Percentiles rank a stretch among this genome's conserved stretches.
Conservation (phyloP, 495 filamentous ascomycete genomes). For the Pyrenopolyporus hunteri region DNA sequence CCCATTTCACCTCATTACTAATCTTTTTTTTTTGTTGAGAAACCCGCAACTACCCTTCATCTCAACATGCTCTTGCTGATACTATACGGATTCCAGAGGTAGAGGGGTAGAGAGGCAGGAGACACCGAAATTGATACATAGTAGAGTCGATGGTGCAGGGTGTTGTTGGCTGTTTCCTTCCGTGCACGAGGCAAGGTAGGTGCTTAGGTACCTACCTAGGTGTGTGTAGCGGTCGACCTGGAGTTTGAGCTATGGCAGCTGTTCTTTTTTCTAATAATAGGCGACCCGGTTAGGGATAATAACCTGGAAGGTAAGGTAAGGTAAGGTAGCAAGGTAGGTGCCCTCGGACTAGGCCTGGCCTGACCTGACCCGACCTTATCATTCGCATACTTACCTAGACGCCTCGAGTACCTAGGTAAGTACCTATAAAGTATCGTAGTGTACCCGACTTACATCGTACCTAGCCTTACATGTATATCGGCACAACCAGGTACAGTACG, state of each 20-base stretch:
- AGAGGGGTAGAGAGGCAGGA: background rate
- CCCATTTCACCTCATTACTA: too few relatives aligned
- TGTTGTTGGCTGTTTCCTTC: background rate
- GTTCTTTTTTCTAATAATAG: conserved; percentile 26
- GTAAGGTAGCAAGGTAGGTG: background rate
- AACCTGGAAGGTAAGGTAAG: background rate
- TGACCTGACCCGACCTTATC: background rate
- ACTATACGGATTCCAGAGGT: conserved; percentile 3
- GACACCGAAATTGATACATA: background rate
- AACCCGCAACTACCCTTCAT: conserved; percentile 1
- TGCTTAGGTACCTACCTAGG: background rate
- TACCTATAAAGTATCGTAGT: too few relatives aligned
- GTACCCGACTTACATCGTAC: too few relatives aligned
- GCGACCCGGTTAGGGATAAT: conserved; percentile 9
- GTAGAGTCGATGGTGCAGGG: too few relatives aligned
- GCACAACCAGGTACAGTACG: too few relatives aligned
- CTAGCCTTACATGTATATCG: too few relatives aligned
- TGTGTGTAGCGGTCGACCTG: background rate
- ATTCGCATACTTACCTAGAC: background rate
- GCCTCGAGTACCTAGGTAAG: too few relatives aligned
- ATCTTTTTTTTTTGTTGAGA: too few relatives aligned
- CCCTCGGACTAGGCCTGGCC: background rate
- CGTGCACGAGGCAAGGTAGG: background rate
- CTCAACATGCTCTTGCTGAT: background rate
- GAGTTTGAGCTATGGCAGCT: conserved; percentile 5